Conservation (phyloP, 495 filamentous ascomycete species). For the Melanomma pulvis-pyrius region DNA sequence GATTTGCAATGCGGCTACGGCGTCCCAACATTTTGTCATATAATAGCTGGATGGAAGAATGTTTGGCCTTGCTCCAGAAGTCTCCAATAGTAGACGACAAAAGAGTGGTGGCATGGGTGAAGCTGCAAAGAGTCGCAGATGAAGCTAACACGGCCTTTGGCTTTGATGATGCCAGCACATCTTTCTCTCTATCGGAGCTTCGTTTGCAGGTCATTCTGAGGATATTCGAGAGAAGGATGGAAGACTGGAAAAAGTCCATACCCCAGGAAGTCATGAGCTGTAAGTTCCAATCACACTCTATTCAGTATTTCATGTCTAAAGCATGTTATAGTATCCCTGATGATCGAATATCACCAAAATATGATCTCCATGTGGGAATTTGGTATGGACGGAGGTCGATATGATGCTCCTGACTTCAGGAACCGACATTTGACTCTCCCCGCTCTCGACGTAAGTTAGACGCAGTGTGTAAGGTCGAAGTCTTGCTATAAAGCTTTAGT, state of each 20-base stretch:
- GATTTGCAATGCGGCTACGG: slow-evolving; percentile 57
- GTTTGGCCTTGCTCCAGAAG: slow-evolving; percentile 48
- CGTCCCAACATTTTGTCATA: slow-evolving; percentile 56
- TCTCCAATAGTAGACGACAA: slow-evolving; percentile 52
- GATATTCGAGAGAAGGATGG: slow-evolving; percentile 56
- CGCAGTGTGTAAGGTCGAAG: too few species aligned
- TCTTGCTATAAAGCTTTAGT: too few species aligned
- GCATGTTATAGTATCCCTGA: slow-evolving; percentile 46
- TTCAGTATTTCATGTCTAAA: neutral
- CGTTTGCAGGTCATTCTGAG: slow-evolving; percentile 54
- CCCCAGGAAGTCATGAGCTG: slow-evolving; percentile 45
- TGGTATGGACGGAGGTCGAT: slow-evolving; percentile 34
- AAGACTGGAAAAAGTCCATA: slow-evolving; percentile 52
- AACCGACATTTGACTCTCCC: slow-evolving; percentile 52
- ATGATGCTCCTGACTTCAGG: slow-evolving; percentile 32
- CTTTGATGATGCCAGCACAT: slow-evolving; percentile 55
- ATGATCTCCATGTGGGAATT: slow-evolving; percentile 37
- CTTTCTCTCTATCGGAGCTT: slow-evolving; percentile 51
- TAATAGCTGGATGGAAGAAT: slow-evolving; percentile 58
- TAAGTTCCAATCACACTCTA: slow-evolving; percentile 12
- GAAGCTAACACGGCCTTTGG: slow-evolving; percentile 55
- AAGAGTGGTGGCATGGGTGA: slow-evolving; percentile 51
- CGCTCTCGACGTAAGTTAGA: slow-evolving; percentile 46
- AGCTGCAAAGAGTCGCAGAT: slow-evolving; percentile 55
- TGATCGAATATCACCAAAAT: slow-evolving; percentile 30